These are phyloP conservation scores for Euphrasia arctica DNA, from an alignment of 305 asterid genomes.

Conservation along the genomic window DNA sequence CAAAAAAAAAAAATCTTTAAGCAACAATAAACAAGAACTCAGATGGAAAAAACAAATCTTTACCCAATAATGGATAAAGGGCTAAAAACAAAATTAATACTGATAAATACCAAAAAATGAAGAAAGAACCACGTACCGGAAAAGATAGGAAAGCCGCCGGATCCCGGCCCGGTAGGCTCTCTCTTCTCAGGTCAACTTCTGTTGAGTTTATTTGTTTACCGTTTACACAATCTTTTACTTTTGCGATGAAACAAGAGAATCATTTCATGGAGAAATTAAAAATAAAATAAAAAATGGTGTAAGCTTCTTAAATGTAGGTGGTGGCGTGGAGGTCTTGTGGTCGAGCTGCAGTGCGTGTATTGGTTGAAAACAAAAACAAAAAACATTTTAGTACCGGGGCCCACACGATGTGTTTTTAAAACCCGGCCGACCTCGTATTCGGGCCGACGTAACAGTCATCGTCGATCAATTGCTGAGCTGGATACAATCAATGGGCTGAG, in stretches of 20 bases:
- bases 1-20: not conserved
- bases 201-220: not conserved
- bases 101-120: not conserved
- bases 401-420: too few relatives aligned
- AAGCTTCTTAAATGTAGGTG: too few relatives aligned
- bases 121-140: not conserved
- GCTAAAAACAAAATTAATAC: not conserved
- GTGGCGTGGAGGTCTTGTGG: too few relatives aligned
- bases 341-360: too few relatives aligned
- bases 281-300: too few relatives aligned
- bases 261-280: not conserved
- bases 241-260: not conserved
- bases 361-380: too few relatives aligned
- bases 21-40: not conserved
- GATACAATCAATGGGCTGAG: too few relatives aligned
- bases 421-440: not conserved
- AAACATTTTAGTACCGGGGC: too few relatives aligned
- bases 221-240: too few relatives aligned
- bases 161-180: not conserved
- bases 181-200: not conserved
- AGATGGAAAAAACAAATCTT: constrained; percentile 7
- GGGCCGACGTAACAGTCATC: not conserved
- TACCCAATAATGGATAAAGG: not conserved
- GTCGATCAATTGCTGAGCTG: not conserved
- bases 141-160: not conserved